Percentiles rank a stretch among this genome's conserved stretches.
These are phyloP conservation scores for Panaeolus cyanescens DNA, from an alignment of 768 basidiomycete genomes.

Conservation along the genomic window DNA sequence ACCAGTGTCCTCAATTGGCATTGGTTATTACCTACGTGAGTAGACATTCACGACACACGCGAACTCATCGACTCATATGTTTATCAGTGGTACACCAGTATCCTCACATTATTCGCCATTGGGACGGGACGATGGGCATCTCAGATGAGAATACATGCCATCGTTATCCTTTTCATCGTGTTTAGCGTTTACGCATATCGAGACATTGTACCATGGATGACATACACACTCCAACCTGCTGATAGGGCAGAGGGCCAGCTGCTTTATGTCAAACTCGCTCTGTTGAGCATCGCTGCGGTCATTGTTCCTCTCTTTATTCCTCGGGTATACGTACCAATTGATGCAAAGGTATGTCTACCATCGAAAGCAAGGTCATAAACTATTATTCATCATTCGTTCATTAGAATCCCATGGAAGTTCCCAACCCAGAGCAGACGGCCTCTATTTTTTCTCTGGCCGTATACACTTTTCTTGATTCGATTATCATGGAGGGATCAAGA, in stretches of 20 bases:
- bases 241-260: constrained; percentile 45
- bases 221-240: constrained; percentile 41
- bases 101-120: neutral
- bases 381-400: neutral
- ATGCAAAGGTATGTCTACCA: constrained; percentile 39
- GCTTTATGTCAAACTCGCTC: constrained; percentile 49
- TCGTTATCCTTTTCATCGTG: constrained; percentile 28
- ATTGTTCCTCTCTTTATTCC: constrained; percentile 56
- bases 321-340: constrained; percentile 52
- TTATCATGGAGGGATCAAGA: constrained; percentile 46
- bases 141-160: constrained; percentile 25
- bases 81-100: constrained; percentile 5
- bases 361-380: too few species aligned
- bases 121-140: constrained; percentile 29
- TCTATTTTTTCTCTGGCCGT: constrained; percentile 43
- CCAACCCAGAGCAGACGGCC: constrained; percentile 55
- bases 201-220: constrained; percentile 59
- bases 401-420: constrained; percentile 32
- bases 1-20: neutral
- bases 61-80: neutral
- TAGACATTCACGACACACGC: neutral
- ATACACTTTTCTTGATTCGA: constrained; percentile 56
- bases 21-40: constrained; percentile 9
- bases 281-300: constrained; percentile 45
- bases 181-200: constrained; percentile 52